Conservation (phyloP, 2,329 filamentous ascomycete species). For the Aspergillus brasiliensis region DNA sequence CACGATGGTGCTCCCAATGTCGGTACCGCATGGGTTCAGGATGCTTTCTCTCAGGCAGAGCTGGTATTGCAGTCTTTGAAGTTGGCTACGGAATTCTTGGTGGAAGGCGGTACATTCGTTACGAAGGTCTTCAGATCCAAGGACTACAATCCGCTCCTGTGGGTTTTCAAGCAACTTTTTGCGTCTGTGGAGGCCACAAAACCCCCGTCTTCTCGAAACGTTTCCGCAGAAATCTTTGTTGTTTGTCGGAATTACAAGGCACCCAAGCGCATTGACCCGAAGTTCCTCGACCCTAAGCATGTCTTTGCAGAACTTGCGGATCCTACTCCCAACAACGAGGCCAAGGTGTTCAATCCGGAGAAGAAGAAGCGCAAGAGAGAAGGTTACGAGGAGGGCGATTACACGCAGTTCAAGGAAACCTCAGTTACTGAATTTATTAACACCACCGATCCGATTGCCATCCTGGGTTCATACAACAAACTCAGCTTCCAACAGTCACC, state of each 20-base stretch:
- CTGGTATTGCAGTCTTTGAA: constrained; percentile 88
- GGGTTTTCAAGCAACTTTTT: constrained; percentile 98
- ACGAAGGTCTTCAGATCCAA: constrained; percentile 98
- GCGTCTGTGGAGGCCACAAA: constrained; percentile 95
- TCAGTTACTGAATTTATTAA: constrained; percentile 92
- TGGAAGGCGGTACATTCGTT: constrained; percentile 87
- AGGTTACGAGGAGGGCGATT: constrained; percentile 96
- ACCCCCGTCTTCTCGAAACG: constrained; percentile 90
- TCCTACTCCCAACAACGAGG: constrained; percentile 89
- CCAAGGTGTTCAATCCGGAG: constrained; percentile 97
- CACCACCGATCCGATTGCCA: constrained; percentile 87
- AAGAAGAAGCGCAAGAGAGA: constrained; percentile 96
- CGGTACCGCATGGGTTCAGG: constrained; percentile 96
- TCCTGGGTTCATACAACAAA: constrained; percentile 82
- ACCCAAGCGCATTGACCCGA: constrained; percentile 88
- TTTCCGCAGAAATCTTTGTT: constrained; percentile 98
- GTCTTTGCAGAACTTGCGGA: constrained; percentile 93
- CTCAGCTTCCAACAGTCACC: constrained; percentile 78
- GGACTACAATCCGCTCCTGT: constrained; percentile 92
- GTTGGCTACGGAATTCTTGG: constrained; percentile 88
- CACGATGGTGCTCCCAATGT: constrained; percentile 98
- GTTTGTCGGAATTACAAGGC: constrained; percentile 95
- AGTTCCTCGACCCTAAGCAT: constrained; percentile 82
- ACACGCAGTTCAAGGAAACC: constrained; percentile 86
- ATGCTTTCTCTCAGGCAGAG: constrained; percentile 97